Evolutionary conservation across 1,139 yeast species (phyloP).

Genomic region (Debaryomyces sp.): DNA sequence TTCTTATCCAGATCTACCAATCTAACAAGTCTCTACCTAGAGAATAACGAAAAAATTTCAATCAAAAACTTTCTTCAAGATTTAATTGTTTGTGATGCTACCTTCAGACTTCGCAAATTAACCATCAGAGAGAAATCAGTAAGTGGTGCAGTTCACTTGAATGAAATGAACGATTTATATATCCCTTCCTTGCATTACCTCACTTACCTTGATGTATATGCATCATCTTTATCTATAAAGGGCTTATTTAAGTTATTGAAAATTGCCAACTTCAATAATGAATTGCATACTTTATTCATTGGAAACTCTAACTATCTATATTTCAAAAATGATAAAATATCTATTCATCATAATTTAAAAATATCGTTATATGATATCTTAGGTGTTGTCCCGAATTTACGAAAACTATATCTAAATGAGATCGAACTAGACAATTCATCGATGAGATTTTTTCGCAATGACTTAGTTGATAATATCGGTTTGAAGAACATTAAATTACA

Average conservation of each 20-base stretch:
- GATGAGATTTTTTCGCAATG: conserved; percentile 32
- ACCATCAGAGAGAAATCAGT: conserved; percentile 34
- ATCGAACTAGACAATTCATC: conserved; percentile 42
- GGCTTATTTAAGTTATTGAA: conserved; percentile 35
- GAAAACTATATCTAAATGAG: conserved; percentile 33
- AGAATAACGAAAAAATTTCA: conserved; percentile 35
- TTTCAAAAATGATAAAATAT: conserved; percentile 31
- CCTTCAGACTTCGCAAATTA: conserved; percentile 28
- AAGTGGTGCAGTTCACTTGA: conserved; percentile 22
- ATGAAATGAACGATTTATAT: conserved; percentile 28
- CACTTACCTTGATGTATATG: conserved; percentile 36
- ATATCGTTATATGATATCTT: conserved; percentile 27
- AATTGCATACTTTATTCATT: conserved; percentile 24
- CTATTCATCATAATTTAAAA: conserved; percentile 13
- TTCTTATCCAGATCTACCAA: conserved; percentile 25
- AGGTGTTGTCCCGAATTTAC: conserved; percentile 25
- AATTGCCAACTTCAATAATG: conserved; percentile 20
- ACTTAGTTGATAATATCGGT: conserved; percentile 21
- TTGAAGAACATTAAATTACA: conserved; percentile 21
- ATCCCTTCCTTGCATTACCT: conserved; percentile 28
- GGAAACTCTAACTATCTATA: conserved; percentile 37
- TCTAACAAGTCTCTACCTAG: conserved; percentile 30
- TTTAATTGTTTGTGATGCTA: conserved; percentile 32
- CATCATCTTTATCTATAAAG: conserved; percentile 32
- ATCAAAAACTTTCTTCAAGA: conserved; percentile 33